phyloP scores from a whole-genome alignment of 176 grass and related monocot species.

The Carex scoparia region DNA sequence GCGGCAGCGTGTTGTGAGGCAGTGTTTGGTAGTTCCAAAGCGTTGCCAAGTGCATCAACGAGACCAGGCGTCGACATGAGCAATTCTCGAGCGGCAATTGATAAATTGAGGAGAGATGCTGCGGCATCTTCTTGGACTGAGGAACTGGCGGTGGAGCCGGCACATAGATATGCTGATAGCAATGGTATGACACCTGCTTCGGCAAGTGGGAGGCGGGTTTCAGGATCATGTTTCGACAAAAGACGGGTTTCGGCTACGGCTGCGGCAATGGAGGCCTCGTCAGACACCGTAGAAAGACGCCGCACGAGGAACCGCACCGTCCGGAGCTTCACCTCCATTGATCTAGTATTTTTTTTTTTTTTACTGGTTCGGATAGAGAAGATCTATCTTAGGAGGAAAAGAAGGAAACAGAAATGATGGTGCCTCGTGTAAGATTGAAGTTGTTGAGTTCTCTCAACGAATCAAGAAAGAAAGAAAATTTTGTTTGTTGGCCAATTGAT shows the following conservation, averaged over 20 bases:
- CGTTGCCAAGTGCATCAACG: conserved; percentile 61
- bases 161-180: conserved; percentile 44
- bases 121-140: conserved; percentile 57
- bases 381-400: not conserved
- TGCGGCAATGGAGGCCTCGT: conserved; percentile 27
- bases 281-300: conserved; percentile 25
- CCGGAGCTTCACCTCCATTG: conserved; percentile 63
- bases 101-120: conserved; percentile 82
- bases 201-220: conserved; percentile 44
- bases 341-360: not conserved
- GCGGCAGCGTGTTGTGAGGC: conserved; percentile 72
- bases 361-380: not conserved
- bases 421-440: not conserved
- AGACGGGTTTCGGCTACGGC: conserved; percentile 57
- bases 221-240: conserved; percentile 63
- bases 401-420: not conserved
- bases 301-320: conserved; percentile 55
- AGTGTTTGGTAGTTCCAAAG: conserved; percentile 33
- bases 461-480: not conserved
- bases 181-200: conserved; percentile 55
- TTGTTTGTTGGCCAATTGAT: not conserved
- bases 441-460: not conserved
- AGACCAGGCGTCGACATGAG: conserved; percentile 57
- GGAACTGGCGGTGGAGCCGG: not conserved
- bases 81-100: conserved; percentile 58